Conservation (phyloP, 164 flowering plant species). For the Amborella trichopoda region DNA sequence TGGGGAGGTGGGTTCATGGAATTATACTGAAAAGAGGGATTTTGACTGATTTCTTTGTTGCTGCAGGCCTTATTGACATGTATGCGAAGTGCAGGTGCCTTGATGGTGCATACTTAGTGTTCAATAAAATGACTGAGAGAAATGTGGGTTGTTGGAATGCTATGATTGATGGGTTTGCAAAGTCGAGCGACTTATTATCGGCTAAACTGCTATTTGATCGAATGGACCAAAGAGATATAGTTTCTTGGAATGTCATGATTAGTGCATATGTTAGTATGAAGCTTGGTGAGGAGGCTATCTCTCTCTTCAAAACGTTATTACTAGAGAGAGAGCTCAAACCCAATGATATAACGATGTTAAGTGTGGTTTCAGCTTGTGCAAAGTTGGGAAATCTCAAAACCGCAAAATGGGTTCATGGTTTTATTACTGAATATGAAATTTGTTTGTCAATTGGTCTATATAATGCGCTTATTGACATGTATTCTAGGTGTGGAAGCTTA, state of each 20-base stretch:
- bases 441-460: conserved; percentile 25
- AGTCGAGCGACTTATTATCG: conserved; percentile 12
- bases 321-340: conserved; percentile 7
- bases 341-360: conserved; percentile 16
- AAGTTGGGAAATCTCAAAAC: no score
- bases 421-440: conserved; percentile 32
- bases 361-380: conserved; percentile 17
- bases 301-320: conserved; percentile 17
- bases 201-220: conserved; percentile 19
- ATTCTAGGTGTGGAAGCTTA: conserved; percentile 5
- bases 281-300: conserved; percentile 11
- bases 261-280: conserved; percentile 16
- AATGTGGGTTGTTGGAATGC: conserved; percentile 41
- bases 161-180: conserved; percentile 21
- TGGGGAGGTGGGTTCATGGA: conserved; percentile 11
- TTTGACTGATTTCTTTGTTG: conserved; percentile 6
- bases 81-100: conserved; percentile 13
- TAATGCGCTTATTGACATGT: conserved; percentile 34
- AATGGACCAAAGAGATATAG: conserved; percentile 12
- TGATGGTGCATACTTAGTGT: conserved; percentile 11
- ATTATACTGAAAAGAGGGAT: conserved; percentile 11
- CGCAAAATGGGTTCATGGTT: conserved; percentile 30
- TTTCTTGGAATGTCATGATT: conserved; percentile 24
- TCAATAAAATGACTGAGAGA: conserved; percentile 12
- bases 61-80: conserved; percentile 13